phyloP scores from a whole-genome alignment of 2,329 filamentous ascomycete species.

The Thermochaetoides dissita region DNA sequence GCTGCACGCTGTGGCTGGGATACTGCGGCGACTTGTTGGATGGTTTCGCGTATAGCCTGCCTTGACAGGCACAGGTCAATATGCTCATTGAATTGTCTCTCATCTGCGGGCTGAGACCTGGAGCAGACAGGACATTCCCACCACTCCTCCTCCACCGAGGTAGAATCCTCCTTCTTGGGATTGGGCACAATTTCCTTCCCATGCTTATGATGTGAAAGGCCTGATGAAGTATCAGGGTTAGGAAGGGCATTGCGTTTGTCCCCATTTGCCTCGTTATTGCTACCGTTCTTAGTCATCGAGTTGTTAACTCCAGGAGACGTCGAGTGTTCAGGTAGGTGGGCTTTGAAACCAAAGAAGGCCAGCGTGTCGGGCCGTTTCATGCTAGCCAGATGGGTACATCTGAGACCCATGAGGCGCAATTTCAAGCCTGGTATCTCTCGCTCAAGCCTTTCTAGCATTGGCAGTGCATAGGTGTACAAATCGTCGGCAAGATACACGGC shows the following conservation, averaged over 20 bases:
- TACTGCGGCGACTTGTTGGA: constrained; percentile 37
- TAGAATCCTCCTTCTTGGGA: constrained; percentile 25
- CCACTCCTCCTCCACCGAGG: constrained; percentile 31
- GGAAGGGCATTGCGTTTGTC: constrained; percentile 34
- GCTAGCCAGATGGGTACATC: constrained; percentile 76
- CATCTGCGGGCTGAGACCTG: constrained; percentile 60
- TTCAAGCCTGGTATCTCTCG: constrained; percentile 70
- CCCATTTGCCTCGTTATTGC: constrained; percentile 42
- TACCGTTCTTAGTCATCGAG: constrained; percentile 1
- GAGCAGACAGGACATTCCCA: constrained; percentile 86
- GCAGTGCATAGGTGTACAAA: constrained; percentile 65
- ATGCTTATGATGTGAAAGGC: constrained; percentile 23
- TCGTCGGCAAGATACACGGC: constrained; percentile 64
- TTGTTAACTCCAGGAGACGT: too few species aligned
- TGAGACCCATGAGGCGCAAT: constrained; percentile 72
- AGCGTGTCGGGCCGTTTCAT: constrained; percentile 68
- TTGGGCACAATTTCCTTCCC: constrained; percentile 40
- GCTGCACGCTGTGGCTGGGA: constrained; percentile 16
- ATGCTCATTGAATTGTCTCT: constrained; percentile 73
- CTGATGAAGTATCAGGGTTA: too few species aligned
- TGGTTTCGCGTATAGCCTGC: constrained; percentile 70
- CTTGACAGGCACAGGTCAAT: constrained; percentile 83
- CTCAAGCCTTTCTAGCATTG: constrained; percentile 72
- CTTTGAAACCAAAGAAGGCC: constrained; percentile 61
- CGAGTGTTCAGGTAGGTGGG: constrained; percentile 3